Base-by-base conservation (phyloP, 2,329 filamentous ascomycete species). In the Fusarium verticillioides region DNA sequence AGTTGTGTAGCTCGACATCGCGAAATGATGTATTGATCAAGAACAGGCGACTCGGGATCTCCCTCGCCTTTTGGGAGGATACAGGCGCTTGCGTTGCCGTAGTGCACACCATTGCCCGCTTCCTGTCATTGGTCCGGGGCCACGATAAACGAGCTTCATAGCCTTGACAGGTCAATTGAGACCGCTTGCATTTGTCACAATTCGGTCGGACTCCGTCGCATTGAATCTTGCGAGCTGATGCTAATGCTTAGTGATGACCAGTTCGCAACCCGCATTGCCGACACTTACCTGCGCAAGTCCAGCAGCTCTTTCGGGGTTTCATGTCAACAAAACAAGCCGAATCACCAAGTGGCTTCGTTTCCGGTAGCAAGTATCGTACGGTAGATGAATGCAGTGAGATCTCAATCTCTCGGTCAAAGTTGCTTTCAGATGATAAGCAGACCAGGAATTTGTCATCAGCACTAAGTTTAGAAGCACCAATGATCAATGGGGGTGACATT, bases 231-330 rank as follows among this genome's bases (percentile, higher is more conserved):
- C 74, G 73, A 30, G 50, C 74, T 76, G 46, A 13, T 30, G n/a
- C 13, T 16, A 6, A 16, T 13, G 28, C 26, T 74, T 50, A 74
- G 37, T 28, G 23, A 43, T 36, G 19, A 19, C 60, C 21, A 9
- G 7, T 10, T 9, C 30, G 19, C 13, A 12, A 7, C 6, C 5
- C 26, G 2, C 23, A 16, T 9, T 3, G 23, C 23, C 12, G 5
- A 23, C 15, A 63, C 73, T 28, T 23, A 76, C 74, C 70, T 70
- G 58, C 26, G 13, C 74, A 75, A 19, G 73, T 75, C 74, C 71
- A 75, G 16, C 74, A 76, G n/a, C 61, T 58, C 39, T 66, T 69
- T 34, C 63, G 47, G n/a, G 66, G 18, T 42, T 68, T 74, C 61
- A 69, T 67, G 2, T 42, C 30, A 18, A 9, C 16, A 10, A 18